Evolutionary conservation across 2,329 filamentous ascomycete species (phyloP).

Genomic region (Aspergillus sp.): DNA sequence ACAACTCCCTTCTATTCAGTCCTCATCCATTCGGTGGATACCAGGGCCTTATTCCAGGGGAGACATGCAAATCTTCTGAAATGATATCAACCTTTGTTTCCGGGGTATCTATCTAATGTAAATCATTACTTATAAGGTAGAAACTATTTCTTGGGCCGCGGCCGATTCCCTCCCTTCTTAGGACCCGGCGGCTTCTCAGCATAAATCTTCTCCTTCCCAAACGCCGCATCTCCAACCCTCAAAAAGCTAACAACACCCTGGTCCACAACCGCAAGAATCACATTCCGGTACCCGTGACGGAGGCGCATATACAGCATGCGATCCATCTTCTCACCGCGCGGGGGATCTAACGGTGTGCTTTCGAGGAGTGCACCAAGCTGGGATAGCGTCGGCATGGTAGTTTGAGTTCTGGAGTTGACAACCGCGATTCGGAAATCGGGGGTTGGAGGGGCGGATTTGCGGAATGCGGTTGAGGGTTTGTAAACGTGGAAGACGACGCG

Average conservation of each 20-base stretch:
- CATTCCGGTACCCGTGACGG: constrained; percentile 77
- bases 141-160: constrained; percentile 27
- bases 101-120: constrained; percentile 1
- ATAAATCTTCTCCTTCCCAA: constrained; percentile 67
- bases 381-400: constrained; percentile 63
- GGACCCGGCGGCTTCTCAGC: constrained; percentile 36
- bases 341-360: constrained; percentile 64
- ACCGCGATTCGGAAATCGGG: constrained; percentile 85
- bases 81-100: not conserved
- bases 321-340: constrained; percentile 41
- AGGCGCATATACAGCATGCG: constrained; percentile 64
- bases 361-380: constrained; percentile 67
- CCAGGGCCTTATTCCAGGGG: constrained; percentile 22
- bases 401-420: constrained; percentile 62
- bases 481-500: constrained; percentile 73
- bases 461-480: constrained; percentile 65
- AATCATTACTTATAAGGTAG: not conserved
- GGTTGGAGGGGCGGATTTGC: constrained; percentile 67
- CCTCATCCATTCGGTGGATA: constrained; percentile 16
- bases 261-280: constrained; percentile 82
- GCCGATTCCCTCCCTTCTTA: constrained; percentile 21
- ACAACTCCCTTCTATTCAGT: constrained; percentile 19
- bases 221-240: constrained; percentile 70
- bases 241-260: constrained; percentile 85
- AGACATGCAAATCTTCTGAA: constrained; percentile 14